A percentile compares a stretch with the other conserved stretches of the same genome.
phyloP scores from a whole-genome alignment of 75 land plant species.

The Azolla pinnata region DNA sequence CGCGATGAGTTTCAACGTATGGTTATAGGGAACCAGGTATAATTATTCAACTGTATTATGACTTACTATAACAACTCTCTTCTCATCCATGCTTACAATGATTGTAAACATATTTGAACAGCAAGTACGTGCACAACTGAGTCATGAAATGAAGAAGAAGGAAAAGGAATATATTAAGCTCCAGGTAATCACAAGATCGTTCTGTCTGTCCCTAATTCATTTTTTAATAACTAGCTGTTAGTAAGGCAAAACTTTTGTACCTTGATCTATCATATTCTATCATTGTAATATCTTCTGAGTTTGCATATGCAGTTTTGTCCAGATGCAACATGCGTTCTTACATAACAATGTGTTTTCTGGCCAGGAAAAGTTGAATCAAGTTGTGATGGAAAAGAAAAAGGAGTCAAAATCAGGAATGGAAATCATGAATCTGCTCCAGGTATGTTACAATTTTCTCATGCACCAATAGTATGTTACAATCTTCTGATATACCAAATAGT shows the following conservation, averaged over 20 bases:
- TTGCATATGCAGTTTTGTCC: neutral
- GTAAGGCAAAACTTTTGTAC: no score
- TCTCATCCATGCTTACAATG: no score
- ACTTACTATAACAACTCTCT: no score
- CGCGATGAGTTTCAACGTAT: constrained; percentile 92
- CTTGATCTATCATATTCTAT: no score
- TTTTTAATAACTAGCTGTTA: neutral
- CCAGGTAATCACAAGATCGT: constrained; percentile 49
- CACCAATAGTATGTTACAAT: neutral
- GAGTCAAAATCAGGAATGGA: constrained; percentile 95
- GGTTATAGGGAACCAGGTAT: constrained; percentile 93
- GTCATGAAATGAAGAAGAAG: constrained; percentile 97
- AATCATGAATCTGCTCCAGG: constrained; percentile 94
- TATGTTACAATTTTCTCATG: neutral
- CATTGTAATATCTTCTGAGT: neutral
- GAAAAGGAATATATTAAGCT: constrained; percentile 93
- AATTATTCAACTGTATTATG: neutral
- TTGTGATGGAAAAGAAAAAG: constrained; percentile 91
- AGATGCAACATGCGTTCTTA: neutral
- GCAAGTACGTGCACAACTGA: constrained; percentile 91
- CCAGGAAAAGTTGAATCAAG: constrained; percentile 92
- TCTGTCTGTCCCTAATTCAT: neutral
- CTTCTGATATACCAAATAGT: no score
- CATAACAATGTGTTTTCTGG: no score
- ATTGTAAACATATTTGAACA: no score